Percentiles rank a stretch among this genome's conserved stretches.
These are phyloP conservation scores for Suhomyces kilbournensis DNA, from an alignment of 805 yeast genomes.

Conservation along the genomic window DNA sequence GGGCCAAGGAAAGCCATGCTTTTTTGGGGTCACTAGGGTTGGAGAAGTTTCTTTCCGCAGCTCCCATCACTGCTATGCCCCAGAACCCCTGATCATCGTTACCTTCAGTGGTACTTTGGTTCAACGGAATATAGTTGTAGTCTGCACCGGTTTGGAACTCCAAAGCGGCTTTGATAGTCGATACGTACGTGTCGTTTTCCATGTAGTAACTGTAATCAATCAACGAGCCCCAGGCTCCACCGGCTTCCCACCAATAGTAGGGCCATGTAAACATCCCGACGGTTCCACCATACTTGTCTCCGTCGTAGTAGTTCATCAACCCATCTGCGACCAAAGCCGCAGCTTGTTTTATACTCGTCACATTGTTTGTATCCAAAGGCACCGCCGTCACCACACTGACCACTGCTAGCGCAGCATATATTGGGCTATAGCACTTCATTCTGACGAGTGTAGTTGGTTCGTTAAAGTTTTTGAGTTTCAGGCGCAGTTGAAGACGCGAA, in stretches of 20 bases:
- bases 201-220: constrained; percentile 73
- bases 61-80: constrained; percentile 91
- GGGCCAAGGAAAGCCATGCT: constrained; percentile 41
- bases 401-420: constrained; percentile 3
- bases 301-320: constrained; percentile 77
- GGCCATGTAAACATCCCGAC: constrained; percentile 86
- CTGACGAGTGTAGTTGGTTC: neutral
- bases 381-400: constrained; percentile 18
- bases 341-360: constrained; percentile 50
- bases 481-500: neutral
- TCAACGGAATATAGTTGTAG: constrained; percentile 79
- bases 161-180: constrained; percentile 57
- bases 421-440: neutral
- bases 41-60: constrained; percentile 84
- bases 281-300: constrained; percentile 65
- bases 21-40: constrained; percentile 40
- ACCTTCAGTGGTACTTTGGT: constrained; percentile 91
- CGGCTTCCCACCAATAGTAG: constrained; percentile 99
- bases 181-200: constrained; percentile 65
- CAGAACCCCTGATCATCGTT: constrained; percentile 98
- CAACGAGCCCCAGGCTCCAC: constrained; percentile 90
- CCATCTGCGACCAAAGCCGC: constrained; percentile 65
- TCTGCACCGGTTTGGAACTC: constrained; percentile 63
- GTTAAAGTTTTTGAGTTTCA: neutral
- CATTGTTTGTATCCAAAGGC: constrained; percentile 37